Evolutionary conservation across 1,284 basidiomycete species (phyloP).

Genomic region (Serendipita sp.): DNA sequence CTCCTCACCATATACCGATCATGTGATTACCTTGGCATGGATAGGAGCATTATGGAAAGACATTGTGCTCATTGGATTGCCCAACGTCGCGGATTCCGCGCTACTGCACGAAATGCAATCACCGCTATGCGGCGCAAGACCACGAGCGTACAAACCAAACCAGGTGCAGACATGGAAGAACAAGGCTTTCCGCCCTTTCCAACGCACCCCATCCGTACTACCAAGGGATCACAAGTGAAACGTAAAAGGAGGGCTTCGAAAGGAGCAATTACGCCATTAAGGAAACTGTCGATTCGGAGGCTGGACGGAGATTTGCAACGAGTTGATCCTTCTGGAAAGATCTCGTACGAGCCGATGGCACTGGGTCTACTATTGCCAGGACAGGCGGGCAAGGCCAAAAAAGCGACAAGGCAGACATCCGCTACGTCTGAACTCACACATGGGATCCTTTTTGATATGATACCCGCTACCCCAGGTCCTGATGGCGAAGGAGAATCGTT

Average conservation of each 20-base stretch:
- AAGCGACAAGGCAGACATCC: no score
- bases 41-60: background rate
- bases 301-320: conserved; percentile 57
- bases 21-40: no score
- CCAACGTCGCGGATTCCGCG: background rate
- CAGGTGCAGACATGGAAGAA: no score
- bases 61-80: conserved; percentile 3
- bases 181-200: background rate
- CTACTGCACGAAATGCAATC: background rate
- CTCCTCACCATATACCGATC: no score
- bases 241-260: background rate
- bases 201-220: background rate
- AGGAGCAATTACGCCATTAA: background rate
- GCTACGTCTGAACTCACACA: no score
- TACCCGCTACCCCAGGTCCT: no score
- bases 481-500: no score
- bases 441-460: no score
- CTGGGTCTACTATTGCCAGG: background rate
- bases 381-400: no score
- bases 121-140: background rate
- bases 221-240: no score
- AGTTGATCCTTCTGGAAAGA: conserved; percentile 70
- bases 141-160: background rate
- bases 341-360: background rate
- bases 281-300: conserved; percentile 30